phyloP scores from a whole-genome alignment of 768 basidiomycete genomes.

The Lyophyllum semitale region DNA sequence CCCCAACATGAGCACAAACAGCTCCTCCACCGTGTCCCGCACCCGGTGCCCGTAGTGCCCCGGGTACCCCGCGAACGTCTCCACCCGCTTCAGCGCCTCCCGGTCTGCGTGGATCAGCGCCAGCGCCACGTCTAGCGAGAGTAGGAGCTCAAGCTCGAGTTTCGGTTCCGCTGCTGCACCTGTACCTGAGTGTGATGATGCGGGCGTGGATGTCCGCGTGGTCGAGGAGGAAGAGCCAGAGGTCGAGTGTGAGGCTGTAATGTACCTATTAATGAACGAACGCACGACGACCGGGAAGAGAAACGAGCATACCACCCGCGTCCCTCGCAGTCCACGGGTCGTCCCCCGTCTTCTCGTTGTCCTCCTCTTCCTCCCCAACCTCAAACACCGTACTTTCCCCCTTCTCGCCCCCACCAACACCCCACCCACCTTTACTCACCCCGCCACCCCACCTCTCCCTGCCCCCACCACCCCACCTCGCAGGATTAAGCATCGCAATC shows the following conservation, averaged over 20 bases:
- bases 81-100: conserved; percentile 88
- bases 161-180: no score
- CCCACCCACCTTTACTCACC: conserved; percentile 22
- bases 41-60: conserved; percentile 87
- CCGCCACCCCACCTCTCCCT: conserved; percentile 9
- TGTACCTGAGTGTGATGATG: no score
- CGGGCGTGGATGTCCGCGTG: conserved; percentile 5
- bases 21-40: conserved; percentile 90
- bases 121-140: conserved; percentile 89
- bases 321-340: conserved; percentile 10
- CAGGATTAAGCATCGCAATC: conserved; percentile 87
- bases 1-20: conserved; percentile 83
- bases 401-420: conserved; percentile 16
- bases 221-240: background rate
- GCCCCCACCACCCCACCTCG: conserved; percentile 69
- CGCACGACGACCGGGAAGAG: no score
- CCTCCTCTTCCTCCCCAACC: conserved; percentile 24
- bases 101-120: conserved; percentile 93
- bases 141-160: conserved; percentile 81
- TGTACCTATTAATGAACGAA: background rate
- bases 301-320: background rate
- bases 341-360: conserved; percentile 19
- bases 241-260: background rate
- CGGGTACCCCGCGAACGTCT: conserved; percentile 87
- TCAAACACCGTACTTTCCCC: conserved; percentile 17